Base-by-base conservation (phyloP, 1,284 basidiomycete genomes). In the Phenoliferia sp. region DNA sequence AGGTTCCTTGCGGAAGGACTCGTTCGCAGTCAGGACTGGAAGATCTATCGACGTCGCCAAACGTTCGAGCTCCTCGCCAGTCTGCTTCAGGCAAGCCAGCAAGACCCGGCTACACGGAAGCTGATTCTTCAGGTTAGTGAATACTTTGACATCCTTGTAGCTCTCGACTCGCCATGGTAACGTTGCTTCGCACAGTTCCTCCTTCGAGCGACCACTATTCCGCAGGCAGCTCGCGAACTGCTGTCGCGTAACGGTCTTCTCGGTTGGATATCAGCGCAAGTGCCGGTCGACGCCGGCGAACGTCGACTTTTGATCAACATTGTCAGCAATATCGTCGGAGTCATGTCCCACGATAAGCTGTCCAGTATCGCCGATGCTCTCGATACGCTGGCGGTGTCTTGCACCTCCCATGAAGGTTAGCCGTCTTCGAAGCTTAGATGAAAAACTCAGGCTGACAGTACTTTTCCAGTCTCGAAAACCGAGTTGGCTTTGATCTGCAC, bases 211-310 rank as follows among this genome's bases (percentile, higher is more conserved):
- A 71, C 69, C 3, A 28, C 54, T 16, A 63, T 73, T 31, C 67
- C 67, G n/a, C 59, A 66, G 12, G 71, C 69, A 9, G 64, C 68
- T 57, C 68, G 77, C 73, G 55, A 79, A 69, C 34, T 78, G 72
- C 44, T 77, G 68, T 33, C 62, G 4, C 59, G 63, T 55, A 60
- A 74, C 74, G 64, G 63, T 44, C 32, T 67, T 9, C 59, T 73
- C 22, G 65, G 65, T 0, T 71, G 69, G 69, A 50, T 73, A 33
- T 34, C 63, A 3, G 64, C 63, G n/a, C 66, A 70, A 31, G 29
- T 48, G 10, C 56, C 63, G n/a, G 56, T 66, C 39, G 64, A 70
- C 34, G 54, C 55, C 44, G 50, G 33, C 33, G 71, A 72, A 44
- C 66, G 68, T 3, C n/a, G 61, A 26, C 59, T 68, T 1, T 29